These are phyloP conservation scores for Oldenlandia corymbosa DNA, from an alignment of 257 asterid genomes.

Conservation along the genomic window DNA sequence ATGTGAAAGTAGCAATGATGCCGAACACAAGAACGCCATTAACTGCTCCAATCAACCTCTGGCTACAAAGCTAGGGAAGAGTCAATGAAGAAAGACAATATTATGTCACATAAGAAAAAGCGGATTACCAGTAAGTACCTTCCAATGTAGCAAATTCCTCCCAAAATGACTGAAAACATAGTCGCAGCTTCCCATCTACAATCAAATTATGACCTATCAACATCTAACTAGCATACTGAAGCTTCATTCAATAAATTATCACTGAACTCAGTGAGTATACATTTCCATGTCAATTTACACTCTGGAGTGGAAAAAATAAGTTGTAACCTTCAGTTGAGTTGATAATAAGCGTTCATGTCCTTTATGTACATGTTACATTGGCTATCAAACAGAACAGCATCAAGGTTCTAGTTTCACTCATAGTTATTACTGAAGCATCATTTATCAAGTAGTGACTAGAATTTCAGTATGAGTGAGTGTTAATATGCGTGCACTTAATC, in stretches of 20 bases:
- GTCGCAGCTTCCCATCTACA: constrained; percentile 98
- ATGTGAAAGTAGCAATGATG: constrained; percentile 58
- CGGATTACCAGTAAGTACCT: constrained; percentile 38
- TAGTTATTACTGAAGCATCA: no score
- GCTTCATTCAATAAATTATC: not conserved
- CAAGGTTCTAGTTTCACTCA: not conserved
- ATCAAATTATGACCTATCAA: constrained; percentile 74
- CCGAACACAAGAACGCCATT: constrained; percentile 74
- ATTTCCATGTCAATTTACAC: no score
- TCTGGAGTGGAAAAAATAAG: no score
- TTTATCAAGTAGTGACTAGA: no score
- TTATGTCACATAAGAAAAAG: constrained; percentile 5
- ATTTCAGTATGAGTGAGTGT: no score
- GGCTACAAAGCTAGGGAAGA: constrained; percentile 42
- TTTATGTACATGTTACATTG: not conserved
- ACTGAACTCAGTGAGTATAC: no score
- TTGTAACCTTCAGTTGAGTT: not conserved
- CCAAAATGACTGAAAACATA: constrained; percentile 67
- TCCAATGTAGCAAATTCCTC: constrained; percentile 85
- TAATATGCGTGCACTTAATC: not conserved
- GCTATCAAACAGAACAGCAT: not conserved
- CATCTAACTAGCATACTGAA: constrained; percentile 53
- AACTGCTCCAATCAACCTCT: constrained; percentile 73
- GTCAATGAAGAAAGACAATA: constrained; percentile 5
- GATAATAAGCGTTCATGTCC: not conserved